Evolutionary conservation across 495 filamentous ascomycete genomes (phyloP).

Genomic region (Lasiosphaeris hirsuta): DNA sequence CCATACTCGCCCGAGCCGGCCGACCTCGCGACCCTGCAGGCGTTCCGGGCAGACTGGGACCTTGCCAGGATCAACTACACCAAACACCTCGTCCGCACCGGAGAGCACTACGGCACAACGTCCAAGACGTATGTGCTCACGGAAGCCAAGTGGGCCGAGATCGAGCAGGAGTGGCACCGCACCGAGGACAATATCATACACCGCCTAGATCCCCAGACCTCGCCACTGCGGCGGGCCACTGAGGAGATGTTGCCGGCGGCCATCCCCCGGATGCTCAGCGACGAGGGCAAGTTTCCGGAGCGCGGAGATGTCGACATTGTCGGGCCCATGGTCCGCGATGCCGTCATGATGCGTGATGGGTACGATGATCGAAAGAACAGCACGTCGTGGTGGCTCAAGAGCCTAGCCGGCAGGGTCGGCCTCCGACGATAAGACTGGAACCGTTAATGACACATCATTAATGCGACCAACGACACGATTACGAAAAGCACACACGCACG

Average conservation of each 20-base stretch:
- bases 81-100: conserved; percentile 77
- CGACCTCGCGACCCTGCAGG: conserved; percentile 56
- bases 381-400: conserved; percentile 43
- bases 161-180: conserved; percentile 66
- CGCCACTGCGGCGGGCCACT: conserved; percentile 27
- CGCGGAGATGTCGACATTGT: conserved; percentile 89
- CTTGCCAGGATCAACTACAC: conserved; percentile 74
- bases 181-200: conserved; percentile 58
- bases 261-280: conserved; percentile 50
- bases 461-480: neutral
- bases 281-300: conserved; percentile 80
- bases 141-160: conserved; percentile 78
- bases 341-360: conserved; percentile 41
- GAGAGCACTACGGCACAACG: conserved; percentile 80
- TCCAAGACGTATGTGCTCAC: conserved; percentile 81
- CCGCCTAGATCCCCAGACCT: conserved; percentile 39
- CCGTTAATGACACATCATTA: neutral
- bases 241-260: conserved; percentile 42
- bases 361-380: conserved; percentile 37
- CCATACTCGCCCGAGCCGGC: conserved; percentile 68
- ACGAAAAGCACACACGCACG: neutral
- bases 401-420: conserved; percentile 43
- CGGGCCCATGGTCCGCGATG: conserved; percentile 77
- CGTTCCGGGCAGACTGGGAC: conserved; percentile 76
- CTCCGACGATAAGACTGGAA: conserved; percentile 27